These are phyloP conservation scores for Acanthamoeba pearcei DNA, from an alignment of 208 protist species.

Conservation along the genomic window DNA sequence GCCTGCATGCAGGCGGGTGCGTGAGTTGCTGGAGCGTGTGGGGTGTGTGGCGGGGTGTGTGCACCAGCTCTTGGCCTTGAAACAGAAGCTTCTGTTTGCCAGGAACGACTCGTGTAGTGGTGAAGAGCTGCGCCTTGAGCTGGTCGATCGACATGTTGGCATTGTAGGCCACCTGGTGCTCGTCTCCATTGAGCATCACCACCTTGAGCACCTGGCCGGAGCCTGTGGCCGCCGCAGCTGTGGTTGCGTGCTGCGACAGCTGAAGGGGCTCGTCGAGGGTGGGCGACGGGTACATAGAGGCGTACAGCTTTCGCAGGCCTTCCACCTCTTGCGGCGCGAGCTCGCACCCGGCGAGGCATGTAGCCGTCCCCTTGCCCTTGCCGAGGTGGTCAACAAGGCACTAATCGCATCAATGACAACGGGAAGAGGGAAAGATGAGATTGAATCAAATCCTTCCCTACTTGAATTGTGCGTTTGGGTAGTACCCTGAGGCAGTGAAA, in stretches of 20 bases:
- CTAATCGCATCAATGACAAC: background rate
- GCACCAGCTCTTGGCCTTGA: conserved; percentile 1
- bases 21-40: background rate
- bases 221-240: background rate
- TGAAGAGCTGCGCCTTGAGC: background rate
- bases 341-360: background rate
- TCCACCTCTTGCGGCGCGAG: background rate
- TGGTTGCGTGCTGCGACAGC: background rate
- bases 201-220: background rate
- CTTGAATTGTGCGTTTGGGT: no score
- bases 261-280: background rate
- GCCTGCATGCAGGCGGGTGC: background rate
- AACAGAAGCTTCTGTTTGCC: conserved; percentile 41
- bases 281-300: background rate
- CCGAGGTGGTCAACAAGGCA: no score
- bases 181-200: conserved; percentile 25
- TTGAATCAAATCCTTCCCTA: no score
- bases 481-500: background rate
- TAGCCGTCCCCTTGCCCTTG: background rate
- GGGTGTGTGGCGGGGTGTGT: background rate
- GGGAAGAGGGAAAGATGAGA: background rate
- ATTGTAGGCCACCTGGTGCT: background rate
- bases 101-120: background rate
- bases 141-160: background rate
- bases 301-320: background rate